Conservation (phyloP, 768 basidiomycete species). For the Mycena venus region DNA sequence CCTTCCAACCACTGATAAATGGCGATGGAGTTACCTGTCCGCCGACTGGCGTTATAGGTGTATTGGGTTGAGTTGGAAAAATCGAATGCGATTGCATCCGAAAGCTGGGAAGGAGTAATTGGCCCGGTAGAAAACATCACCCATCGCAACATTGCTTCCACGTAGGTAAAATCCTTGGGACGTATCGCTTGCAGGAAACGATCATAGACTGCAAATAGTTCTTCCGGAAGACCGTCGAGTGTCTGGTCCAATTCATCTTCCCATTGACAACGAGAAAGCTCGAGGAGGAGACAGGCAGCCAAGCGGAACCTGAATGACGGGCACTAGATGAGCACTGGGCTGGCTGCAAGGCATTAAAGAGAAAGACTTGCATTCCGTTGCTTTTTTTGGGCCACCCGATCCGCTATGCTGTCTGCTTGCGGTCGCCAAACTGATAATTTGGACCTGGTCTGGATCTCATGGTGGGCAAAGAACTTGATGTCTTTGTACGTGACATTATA, state of each 20-base stretch:
- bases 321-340: neutral
- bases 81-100: conserved; percentile 5
- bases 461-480: neutral
- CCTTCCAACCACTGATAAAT: conserved; percentile 15
- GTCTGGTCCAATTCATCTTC: conserved; percentile 1
- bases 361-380: conserved; percentile 9
- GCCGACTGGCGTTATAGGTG: neutral
- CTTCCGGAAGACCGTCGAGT: neutral
- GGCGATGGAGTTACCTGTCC: neutral
- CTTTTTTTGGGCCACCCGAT: neutral
- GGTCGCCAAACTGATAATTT: neutral
- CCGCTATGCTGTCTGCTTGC: neutral
- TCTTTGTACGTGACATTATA: neutral
- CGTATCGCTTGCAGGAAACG: neutral
- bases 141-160: neutral
- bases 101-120: neutral
- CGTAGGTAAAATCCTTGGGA: neutral
- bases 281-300: conserved; percentile 5
- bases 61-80: neutral
- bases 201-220: conserved; percentile 9
- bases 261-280: conserved; percentile 2
- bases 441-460: neutral
- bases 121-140: neutral
- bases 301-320: neutral
- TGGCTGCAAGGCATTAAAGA: neutral